Percentiles rank a stretch among this genome's conserved stretches.
Evolutionary conservation across 441 rosid genomes (phyloP).

Genomic region (Pelargonium myrrhifolium): DNA sequence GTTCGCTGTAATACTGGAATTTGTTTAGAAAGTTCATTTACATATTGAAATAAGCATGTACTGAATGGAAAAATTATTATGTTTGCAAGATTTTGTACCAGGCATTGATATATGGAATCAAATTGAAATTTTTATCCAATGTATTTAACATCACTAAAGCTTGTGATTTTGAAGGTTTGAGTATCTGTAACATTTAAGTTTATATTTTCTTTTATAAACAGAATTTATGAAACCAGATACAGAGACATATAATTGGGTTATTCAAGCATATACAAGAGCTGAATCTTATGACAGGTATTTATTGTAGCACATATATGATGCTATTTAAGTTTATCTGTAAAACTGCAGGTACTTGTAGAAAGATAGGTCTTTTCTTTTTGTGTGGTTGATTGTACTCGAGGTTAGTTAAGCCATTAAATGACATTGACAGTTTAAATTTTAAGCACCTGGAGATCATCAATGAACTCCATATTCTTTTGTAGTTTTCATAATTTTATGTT

Average conservation of each 20-base stretch:
- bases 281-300: conserved; percentile 90
- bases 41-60: no score
- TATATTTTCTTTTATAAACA: conserved; percentile 28
- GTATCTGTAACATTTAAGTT: conserved; percentile 14
- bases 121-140: not conserved
- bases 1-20: no score
- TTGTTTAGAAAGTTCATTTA: no score
- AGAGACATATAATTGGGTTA: conserved; percentile 92
- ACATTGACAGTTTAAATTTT: not conserved
- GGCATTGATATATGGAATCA: not conserved
- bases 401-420: not conserved
- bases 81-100: not conserved
- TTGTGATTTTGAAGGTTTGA: conserved; percentile 11
- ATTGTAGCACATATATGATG: conserved; percentile 6
- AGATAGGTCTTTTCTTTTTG: not conserved
- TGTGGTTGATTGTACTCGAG: not conserved
- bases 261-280: conserved; percentile 95
- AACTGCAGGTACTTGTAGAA: not conserved
- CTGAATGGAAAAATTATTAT: no score
- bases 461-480: not conserved
- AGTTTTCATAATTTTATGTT: not conserved
- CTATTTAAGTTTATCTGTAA: not conserved
- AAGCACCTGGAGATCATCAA: not conserved
- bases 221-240: conserved; percentile 91
- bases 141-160: not conserved